Evolutionary conservation across 2,329 filamentous ascomycete species (phyloP), one percentile per base, ranked within the genome.

Genomic region (Claviceps fusiformis): DNA sequence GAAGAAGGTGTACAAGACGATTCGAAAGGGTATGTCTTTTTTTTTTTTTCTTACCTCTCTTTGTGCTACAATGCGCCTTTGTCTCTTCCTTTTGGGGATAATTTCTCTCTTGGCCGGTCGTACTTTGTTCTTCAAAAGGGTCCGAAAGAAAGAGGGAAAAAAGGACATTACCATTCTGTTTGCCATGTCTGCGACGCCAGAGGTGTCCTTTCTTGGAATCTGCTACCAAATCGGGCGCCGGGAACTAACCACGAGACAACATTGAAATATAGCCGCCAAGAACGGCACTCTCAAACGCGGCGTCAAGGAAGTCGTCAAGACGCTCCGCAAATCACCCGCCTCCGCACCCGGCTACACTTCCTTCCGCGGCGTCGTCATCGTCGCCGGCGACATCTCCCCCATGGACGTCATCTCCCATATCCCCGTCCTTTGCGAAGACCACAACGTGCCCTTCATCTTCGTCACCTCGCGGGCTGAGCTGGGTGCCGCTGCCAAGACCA

Each of bases 361-460:
- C 54, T 77, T 83, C 65, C 84, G 87, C 48, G 80, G 83, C 62
- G 80, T 98, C 62, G 89, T 96, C 65, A 78, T 98, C 70, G 89
- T 98, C 63, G 93, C 93, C 41, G 93, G 89, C 64, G 93, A 98
- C 73, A 97, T 98, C 76, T 95, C 89, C 54, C 93, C 93, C 61
- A 92, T 93, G 85, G 93, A 98, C 72, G 93, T 98, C 70, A 96
- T 98, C 75, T 93, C 89, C 58, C 93, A 98, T 75, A 88, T 98
- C 62, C 93, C 93, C 65, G 88, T 98, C 56, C 85, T 97, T 56
- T 97, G 93, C 80, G 93, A 98, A 76, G 92, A 97, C 75, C 91
- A 96, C 79, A 89, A 88, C 73, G 89, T 96, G 58, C 93, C 93
- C 39, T 98, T 97, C 75, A 83, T 98, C 71, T 98, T 95, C 72